These are phyloP conservation scores for Drechslerella dactyloides DNA, from an alignment of 2,329 filamentous ascomycete genomes.

Conservation along the genomic window DNA sequence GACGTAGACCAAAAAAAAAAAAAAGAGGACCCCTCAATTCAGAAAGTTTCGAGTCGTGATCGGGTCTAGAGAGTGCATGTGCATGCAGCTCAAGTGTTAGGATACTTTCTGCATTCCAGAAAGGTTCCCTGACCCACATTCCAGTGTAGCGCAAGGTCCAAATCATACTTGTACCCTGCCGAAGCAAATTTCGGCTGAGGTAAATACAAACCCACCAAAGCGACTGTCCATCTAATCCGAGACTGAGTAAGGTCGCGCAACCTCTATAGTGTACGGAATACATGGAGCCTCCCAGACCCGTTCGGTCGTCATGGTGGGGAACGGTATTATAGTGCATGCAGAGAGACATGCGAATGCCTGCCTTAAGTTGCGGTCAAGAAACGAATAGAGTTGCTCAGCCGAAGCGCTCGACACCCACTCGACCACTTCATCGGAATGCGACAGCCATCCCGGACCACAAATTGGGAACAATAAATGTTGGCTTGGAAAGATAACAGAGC, in stretches of 20 bases:
- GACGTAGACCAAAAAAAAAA: neutral
- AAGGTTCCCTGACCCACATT: constrained; percentile 49
- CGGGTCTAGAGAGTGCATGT: constrained; percentile 14
- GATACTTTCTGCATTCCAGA: constrained; percentile 40
- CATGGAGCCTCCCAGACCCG: constrained; percentile 15
- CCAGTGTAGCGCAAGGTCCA: constrained; percentile 15
- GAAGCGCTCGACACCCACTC: constrained; percentile 32
- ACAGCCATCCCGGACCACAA: neutral
- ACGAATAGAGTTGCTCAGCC: constrained; percentile 23
- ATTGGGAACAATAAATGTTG: neutral
- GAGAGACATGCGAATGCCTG: constrained; percentile 18
- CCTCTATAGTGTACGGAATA: neutral
- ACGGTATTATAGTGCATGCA: constrained; percentile 28
- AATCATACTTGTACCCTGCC: constrained; percentile 23
- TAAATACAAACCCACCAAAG: constrained; percentile 50
- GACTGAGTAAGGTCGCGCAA: constrained; percentile 37
- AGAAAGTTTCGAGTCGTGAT: constrained; percentile 16
- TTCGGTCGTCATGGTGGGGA: constrained; percentile 18
- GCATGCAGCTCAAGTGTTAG: constrained; percentile 22
- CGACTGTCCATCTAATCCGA: constrained; percentile 29
- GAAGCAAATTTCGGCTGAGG: constrained; percentile 51
- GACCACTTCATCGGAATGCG: neutral
- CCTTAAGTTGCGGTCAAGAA: constrained; percentile 22
- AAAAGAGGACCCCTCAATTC: neutral
- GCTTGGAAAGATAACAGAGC: constrained; percentile 18